phyloP scores from a whole-genome alignment of 768 basidiomycete species.

The Rhodosporidiobolus sp. region DNA sequence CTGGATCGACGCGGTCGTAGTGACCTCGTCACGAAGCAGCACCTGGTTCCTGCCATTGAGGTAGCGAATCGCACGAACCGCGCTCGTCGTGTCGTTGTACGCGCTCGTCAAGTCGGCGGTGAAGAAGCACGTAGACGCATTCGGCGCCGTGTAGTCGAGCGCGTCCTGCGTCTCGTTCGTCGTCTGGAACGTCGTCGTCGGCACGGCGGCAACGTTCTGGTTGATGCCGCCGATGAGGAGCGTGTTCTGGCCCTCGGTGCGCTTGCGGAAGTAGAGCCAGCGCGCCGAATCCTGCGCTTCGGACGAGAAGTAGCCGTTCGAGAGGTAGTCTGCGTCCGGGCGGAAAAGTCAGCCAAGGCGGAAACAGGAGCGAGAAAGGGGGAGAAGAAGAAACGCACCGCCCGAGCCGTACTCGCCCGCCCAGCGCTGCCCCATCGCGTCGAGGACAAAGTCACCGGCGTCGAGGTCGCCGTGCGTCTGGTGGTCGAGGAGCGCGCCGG shows the following conservation, averaged over 20 bases:
- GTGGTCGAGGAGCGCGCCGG: slow-evolving; percentile 71
- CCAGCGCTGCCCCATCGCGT: slow-evolving; percentile 89
- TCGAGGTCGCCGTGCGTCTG: slow-evolving; percentile 83
- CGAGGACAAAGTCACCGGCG: slow-evolving; percentile 89
- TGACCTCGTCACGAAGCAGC: slow-evolving; percentile 87
- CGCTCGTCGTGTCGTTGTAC: slow-evolving; percentile 57
- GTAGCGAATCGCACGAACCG: slow-evolving; percentile 77
- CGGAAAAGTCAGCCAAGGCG: no score
- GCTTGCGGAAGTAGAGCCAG: slow-evolving; percentile 94
- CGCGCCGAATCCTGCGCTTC: slow-evolving; percentile 63
- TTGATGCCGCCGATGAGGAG: slow-evolving; percentile 70
- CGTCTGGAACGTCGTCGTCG: slow-evolving; percentile 63
- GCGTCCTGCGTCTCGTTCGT: slow-evolving; percentile 66
- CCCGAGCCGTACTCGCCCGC: slow-evolving; percentile 89
- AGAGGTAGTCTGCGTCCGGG: slow-evolving; percentile 59
- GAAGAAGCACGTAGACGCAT: slow-evolving; percentile 72
- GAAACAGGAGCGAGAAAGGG: background rate
- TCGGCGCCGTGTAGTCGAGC: slow-evolving; percentile 69
- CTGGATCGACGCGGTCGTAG: slow-evolving; percentile 56
- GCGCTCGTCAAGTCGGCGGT: slow-evolving; percentile 72
- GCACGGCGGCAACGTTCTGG: slow-evolving; percentile 67
- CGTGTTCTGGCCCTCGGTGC: slow-evolving; percentile 96
- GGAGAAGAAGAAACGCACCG: slow-evolving; percentile 35
- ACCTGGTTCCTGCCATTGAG: slow-evolving; percentile 82
- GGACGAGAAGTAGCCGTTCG: slow-evolving; percentile 70